phyloP scores from a whole-genome alignment of 2,329 filamentous ascomycete species.

The Alternaria angustiovoidea region DNA sequence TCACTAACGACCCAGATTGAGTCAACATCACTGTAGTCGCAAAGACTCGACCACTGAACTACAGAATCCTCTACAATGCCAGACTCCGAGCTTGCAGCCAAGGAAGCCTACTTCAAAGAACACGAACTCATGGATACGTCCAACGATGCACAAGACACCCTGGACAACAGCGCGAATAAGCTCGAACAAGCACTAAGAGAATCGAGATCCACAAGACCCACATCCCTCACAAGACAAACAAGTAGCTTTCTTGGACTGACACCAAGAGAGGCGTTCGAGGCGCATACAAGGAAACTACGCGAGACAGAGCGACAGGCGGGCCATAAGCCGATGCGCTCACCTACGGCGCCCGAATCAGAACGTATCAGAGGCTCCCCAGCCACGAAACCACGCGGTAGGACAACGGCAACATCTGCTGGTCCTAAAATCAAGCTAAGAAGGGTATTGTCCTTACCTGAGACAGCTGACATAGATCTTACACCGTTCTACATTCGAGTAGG shows the following conservation, averaged over 20 bases:
- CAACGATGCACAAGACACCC: constrained; percentile 36
- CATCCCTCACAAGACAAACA: constrained; percentile 20
- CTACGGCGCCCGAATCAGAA: constrained; percentile 28
- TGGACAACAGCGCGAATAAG: constrained; percentile 19
- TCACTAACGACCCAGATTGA: background rate
- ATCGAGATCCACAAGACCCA: constrained; percentile 28
- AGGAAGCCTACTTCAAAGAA: constrained; percentile 41
- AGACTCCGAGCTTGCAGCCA: constrained; percentile 32
- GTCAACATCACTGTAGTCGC: background rate
- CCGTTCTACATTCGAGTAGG: constrained; percentile 42
- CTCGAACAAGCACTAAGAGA: constrained; percentile 35
- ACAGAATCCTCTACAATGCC: constrained; percentile 25
- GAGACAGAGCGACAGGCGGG: constrained; percentile 13
- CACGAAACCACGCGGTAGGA: constrained; percentile 12
- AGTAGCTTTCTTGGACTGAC: constrained; percentile 45
- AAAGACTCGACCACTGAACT: background rate
- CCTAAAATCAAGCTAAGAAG: constrained; percentile 28
- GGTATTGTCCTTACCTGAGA: constrained; percentile 32
- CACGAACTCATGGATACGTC: constrained; percentile 41
- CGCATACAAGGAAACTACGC: constrained; percentile 29
- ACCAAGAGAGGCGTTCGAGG: constrained; percentile 41
- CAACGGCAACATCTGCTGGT: background rate
- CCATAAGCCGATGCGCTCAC: constrained; percentile 22
- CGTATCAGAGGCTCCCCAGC: constrained; percentile 25
- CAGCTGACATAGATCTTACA: constrained; percentile 18